These are phyloP conservation scores for Fragilaria radians DNA, from an alignment of 108 stramenopile genomes.

Conservation along the genomic window DNA sequence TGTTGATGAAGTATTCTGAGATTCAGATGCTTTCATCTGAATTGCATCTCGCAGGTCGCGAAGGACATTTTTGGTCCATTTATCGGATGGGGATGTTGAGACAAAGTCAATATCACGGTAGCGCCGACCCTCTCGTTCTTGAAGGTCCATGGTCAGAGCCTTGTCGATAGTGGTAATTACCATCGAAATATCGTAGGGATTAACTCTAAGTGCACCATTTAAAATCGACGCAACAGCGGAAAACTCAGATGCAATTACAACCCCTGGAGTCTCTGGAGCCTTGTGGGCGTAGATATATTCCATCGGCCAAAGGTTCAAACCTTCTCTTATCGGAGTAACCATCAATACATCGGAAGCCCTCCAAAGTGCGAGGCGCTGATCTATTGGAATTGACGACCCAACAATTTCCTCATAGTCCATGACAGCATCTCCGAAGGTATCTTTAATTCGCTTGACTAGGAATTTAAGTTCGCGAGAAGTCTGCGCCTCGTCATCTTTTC, in stretches of 20 bases:
- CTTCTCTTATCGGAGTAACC: slow-evolving; percentile 91
- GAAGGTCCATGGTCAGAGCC: slow-evolving; percentile 80
- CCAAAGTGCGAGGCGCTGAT: slow-evolving; percentile 87
- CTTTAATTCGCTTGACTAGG: slow-evolving; percentile 75
- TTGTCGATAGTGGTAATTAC: slow-evolving; percentile 86
- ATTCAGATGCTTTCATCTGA: slow-evolving; percentile 1
- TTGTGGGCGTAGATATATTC: slow-evolving; percentile 91
- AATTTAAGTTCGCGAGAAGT: slow-evolving; percentile 66
- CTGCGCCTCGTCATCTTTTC: slow-evolving; percentile 81
- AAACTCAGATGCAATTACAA: slow-evolving; percentile 96
- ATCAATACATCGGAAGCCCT: slow-evolving; percentile 81
- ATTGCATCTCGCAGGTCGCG: slow-evolving; percentile 78
- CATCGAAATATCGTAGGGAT: slow-evolving; percentile 93
- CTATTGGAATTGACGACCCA: slow-evolving; percentile 63
- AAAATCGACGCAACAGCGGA: slow-evolving; percentile 92
- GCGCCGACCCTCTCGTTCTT: slow-evolving; percentile 83
- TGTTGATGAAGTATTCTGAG: not conserved
- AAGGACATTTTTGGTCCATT: slow-evolving; percentile 95
- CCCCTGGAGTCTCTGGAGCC: slow-evolving; percentile 75
- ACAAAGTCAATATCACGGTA: slow-evolving; percentile 97
- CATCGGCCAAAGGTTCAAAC: slow-evolving; percentile 93
- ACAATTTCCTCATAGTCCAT: slow-evolving; percentile 88
- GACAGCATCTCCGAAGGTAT: slow-evolving; percentile 71
- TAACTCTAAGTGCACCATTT: slow-evolving; percentile 96
- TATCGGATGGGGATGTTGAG: slow-evolving; percentile 84